phyloP scores from a whole-genome alignment of 768 basidiomycete species.

The Pleurotus ostreatus region DNA sequence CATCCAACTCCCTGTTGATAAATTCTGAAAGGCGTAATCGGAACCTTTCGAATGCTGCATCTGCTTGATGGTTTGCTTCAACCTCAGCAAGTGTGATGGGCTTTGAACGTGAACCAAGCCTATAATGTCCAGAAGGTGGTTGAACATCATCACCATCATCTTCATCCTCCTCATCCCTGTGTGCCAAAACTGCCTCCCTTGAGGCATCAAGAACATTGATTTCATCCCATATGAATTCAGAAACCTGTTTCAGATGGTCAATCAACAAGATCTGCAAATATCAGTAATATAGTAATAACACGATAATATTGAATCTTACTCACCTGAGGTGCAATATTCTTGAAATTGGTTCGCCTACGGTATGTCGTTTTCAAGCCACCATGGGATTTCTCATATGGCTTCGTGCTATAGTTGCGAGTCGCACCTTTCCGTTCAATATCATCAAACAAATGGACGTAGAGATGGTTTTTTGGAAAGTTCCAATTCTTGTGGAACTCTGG shows the following conservation, averaged over 20 bases:
- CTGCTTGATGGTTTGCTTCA: slow-evolving; percentile 1
- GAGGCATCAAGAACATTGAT: neutral
- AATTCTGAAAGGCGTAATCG: slow-evolving; percentile 7
- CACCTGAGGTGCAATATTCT: slow-evolving; percentile 28
- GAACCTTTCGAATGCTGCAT: slow-evolving; percentile 10
- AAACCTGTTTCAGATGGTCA: slow-evolving; percentile 12
- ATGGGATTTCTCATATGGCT: slow-evolving; percentile 27
- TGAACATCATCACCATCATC: neutral
- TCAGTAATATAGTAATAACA: neutral
- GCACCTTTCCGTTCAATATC: slow-evolving; percentile 30
- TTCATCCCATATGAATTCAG: slow-evolving; percentile 9
- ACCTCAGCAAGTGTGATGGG: neutral
- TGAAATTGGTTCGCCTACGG: slow-evolving; percentile 25
- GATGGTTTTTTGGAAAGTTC: slow-evolving; percentile 32
- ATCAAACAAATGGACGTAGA: slow-evolving; percentile 25
- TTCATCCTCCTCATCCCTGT: slow-evolving; percentile 5
- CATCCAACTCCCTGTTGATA: slow-evolving; percentile 9
- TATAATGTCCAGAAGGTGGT: slow-evolving; percentile 6
- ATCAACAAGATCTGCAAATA: slow-evolving; percentile 15
- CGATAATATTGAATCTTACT: neutral
- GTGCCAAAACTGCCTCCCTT: neutral
- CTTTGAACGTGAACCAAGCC: slow-evolving; percentile 7
- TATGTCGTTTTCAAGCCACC: slow-evolving; percentile 23
- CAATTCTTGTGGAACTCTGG: slow-evolving; percentile 20
- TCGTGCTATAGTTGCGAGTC: slow-evolving; percentile 25